Evolutionary conservation across 176 grass and related monocot genomes (phyloP).

Genomic region (Carex parvula): DNA sequence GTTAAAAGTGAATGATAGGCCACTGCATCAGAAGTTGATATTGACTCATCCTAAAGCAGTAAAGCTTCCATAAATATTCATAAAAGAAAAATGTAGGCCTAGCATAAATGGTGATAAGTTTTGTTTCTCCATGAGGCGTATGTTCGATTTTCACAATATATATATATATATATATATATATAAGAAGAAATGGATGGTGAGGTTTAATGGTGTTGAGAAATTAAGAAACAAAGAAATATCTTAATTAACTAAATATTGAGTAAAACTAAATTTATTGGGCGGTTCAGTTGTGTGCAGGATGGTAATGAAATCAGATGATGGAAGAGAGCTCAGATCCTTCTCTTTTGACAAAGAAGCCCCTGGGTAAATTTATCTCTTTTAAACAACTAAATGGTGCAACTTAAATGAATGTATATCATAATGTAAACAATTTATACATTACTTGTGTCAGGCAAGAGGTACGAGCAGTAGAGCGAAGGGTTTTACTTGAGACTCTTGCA

Average conservation of each 20-base stretch:
- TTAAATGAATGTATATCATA: not conserved
- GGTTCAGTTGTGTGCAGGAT: conserved; percentile 62
- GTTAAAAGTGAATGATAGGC: no score
- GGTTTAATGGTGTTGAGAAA: not conserved
- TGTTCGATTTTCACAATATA: not conserved
- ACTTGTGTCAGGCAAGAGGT: conserved; percentile 61
- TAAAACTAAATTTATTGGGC: conserved; percentile 22
- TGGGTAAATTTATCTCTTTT: conserved; percentile 41
- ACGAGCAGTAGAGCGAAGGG: conserved; percentile 65
- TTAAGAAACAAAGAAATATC: not conserved
- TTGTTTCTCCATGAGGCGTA: not conserved
- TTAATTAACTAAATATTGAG: not conserved
- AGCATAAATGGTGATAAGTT: not conserved
- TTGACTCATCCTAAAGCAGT: not conserved
- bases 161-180: no score
- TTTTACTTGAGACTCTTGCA: conserved; percentile 71
- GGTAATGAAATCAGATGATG: conserved; percentile 70
- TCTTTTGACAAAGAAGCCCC: conserved; percentile 78
- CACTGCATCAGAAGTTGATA: not conserved
- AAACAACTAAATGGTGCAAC: not conserved
- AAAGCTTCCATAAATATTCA: not conserved
- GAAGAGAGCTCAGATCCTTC: conserved; percentile 65
- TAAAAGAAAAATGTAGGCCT: not conserved
- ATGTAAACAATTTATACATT: not conserved
- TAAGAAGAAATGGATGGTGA: not conserved